These are phyloP conservation scores for Suhomyces tanzawaensis DNA, from an alignment of 805 yeast genomes.

Conservation along the genomic window DNA sequence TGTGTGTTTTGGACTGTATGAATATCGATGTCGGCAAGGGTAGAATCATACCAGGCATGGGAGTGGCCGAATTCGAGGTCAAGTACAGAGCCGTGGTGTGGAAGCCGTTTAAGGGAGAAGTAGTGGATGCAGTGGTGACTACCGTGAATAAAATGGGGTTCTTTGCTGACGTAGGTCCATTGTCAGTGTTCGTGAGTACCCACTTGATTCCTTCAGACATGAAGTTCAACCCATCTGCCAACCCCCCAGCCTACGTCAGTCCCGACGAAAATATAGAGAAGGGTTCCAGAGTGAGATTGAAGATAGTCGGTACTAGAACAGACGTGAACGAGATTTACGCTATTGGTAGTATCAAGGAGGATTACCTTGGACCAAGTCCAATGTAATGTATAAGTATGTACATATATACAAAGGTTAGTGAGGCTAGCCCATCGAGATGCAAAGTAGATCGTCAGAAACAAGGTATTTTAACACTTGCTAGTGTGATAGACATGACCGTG, in stretches of 20 bases:
- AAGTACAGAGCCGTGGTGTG: conserved; percentile 95
- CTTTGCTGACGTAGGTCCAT: conserved; percentile 97
- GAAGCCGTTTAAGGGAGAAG: conserved; percentile 99
- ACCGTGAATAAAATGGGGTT: conserved; percentile 94
- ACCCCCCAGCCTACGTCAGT: conserved; percentile 97
- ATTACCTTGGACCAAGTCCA: conserved; percentile 83
- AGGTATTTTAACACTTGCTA: no score
- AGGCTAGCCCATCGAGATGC: no score
- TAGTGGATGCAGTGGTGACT: conserved; percentile 94
- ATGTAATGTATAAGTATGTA: conserved; percentile 20
- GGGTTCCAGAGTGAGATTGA: conserved; percentile 89
- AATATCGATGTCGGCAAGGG: conserved; percentile 95
- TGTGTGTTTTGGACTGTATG: conserved; percentile 94
- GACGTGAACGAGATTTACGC: conserved; percentile 98
- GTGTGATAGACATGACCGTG: no score
- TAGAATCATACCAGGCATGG: conserved; percentile 82
- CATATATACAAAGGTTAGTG: no score
- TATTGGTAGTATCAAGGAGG: conserved; percentile 97
- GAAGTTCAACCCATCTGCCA: conserved; percentile 90
- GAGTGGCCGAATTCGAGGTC: conserved; percentile 95
- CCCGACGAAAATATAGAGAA: conserved; percentile 94
- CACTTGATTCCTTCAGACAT: conserved; percentile 93
- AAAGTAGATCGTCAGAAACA: no score
- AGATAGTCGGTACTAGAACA: conserved; percentile 95
- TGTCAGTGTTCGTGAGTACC: conserved; percentile 90